These are phyloP conservation scores for Blastocrithidia nonstop DNA, from an alignment of 208 protist species.

Conservation along the genomic window DNA sequence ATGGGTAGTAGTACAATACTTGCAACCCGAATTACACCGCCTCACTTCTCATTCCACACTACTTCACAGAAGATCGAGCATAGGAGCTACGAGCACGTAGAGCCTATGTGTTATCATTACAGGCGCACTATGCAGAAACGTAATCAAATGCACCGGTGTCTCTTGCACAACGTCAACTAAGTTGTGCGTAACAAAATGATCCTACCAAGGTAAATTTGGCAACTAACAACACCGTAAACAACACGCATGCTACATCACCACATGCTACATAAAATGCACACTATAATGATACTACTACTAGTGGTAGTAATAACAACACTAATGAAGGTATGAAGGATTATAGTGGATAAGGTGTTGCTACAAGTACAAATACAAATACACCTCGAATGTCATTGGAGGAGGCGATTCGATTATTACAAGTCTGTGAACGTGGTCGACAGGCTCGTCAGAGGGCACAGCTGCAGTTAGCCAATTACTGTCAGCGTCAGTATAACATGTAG, in stretches of 20 bases:
- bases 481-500: constrained; percentile 58
- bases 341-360: background rate
- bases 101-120: constrained; percentile 55
- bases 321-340: background rate
- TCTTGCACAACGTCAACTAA: constrained; percentile 10
- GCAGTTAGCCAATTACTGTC: constrained; percentile 67
- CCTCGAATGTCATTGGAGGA: constrained; percentile 56
- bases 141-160: constrained; percentile 59
- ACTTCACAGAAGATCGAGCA: constrained; percentile 76
- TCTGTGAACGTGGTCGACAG: constrained; percentile 89
- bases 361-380: no score
- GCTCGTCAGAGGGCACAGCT: constrained; percentile 87
- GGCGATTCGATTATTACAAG: constrained; percentile 82
- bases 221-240: no score
- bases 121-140: constrained; percentile 51
- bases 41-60: constrained; percentile 79
- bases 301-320: background rate
- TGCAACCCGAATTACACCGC: no score
- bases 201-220: no score
- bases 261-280: background rate
- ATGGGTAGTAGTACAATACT: no score
- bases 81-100: constrained; percentile 51
- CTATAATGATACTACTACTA: background rate
- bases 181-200: no score
- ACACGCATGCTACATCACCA: no score